Conservation (phyloP, 23 red algal genomes). For the Gracilaria domingensis region DNA sequence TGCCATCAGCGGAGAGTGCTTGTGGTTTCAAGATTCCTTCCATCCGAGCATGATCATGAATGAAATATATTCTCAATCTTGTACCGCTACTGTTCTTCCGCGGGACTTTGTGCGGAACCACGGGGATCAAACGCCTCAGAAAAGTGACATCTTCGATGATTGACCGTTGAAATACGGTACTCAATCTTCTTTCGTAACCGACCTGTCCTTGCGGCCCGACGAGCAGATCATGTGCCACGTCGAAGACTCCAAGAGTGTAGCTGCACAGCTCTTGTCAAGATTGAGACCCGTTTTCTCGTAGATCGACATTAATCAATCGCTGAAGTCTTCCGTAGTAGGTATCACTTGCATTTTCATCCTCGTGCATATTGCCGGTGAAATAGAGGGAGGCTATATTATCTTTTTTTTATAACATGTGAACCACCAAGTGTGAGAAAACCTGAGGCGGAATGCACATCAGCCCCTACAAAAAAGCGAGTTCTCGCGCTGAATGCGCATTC, state of each 20-base stretch:
- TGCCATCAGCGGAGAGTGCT: no score
- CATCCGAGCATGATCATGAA: neutral
- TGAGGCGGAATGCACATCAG: neutral
- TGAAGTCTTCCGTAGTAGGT: neutral
- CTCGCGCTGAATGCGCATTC: neutral
- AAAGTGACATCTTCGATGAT: neutral
- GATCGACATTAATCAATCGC: neutral
- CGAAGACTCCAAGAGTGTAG: conserved; percentile 13
- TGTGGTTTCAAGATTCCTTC: no score
- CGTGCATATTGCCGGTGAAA: neutral
- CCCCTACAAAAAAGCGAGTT: neutral
- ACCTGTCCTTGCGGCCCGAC: neutral
- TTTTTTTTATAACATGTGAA: neutral
- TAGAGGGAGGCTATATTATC: neutral
- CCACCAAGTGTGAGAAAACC: neutral
- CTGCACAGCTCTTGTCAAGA: neutral
- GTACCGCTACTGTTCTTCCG: neutral
- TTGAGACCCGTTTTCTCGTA: neutral
- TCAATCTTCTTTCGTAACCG: neutral
- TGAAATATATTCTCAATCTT: neutral
- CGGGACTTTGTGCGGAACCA: neutral
- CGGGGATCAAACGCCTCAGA: neutral
- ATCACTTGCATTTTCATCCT: neutral
- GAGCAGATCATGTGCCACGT: neutral
- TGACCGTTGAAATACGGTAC: neutral